Evolutionary conservation across 371 early-diverging fungal genomes (phyloP).

Genomic region (Syncephalastrum sp.): DNA sequence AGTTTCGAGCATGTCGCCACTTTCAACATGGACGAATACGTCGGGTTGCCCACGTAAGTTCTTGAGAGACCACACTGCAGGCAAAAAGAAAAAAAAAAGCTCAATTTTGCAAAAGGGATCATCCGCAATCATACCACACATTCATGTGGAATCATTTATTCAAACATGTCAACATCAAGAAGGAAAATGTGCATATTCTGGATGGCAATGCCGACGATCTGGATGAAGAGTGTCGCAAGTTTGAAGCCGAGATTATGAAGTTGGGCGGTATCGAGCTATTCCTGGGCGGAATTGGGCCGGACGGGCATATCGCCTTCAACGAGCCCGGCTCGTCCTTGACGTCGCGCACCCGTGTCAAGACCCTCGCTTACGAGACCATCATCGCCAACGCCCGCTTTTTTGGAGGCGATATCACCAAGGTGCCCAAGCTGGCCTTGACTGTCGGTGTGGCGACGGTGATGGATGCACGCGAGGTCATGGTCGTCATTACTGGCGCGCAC

Average conservation of each 20-base stretch:
- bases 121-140: conserved; percentile 82
- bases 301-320: conserved; percentile 89
- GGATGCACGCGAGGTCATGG: conserved; percentile 82
- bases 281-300: conserved; percentile 80
- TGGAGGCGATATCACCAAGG: conserved; percentile 80
- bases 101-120: conserved; percentile 41
- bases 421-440: conserved; percentile 84
- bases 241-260: conserved; percentile 72
- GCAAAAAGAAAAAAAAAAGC: neutral
- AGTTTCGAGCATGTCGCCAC: conserved; percentile 59
- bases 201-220: conserved; percentile 80
- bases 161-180: conserved; percentile 78
- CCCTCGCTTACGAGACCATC: conserved; percentile 87
- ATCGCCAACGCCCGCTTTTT: conserved; percentile 87
- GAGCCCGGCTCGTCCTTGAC: conserved; percentile 86
- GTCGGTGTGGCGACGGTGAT: conserved; percentile 85
- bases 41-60: conserved; percentile 32
- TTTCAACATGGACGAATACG: conserved; percentile 52
- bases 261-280: conserved; percentile 80
- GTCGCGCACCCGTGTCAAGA: conserved; percentile 84
- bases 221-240: conserved; percentile 75
- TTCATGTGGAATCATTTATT: conserved; percentile 88
- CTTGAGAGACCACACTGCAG: neutral
- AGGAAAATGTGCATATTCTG: conserved; percentile 80
- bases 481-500: conserved; percentile 87